These are phyloP conservation scores for Nothophytophthora sp. DNA, from an alignment of 352 stramenopile species.

Conservation along the genomic window DNA sequence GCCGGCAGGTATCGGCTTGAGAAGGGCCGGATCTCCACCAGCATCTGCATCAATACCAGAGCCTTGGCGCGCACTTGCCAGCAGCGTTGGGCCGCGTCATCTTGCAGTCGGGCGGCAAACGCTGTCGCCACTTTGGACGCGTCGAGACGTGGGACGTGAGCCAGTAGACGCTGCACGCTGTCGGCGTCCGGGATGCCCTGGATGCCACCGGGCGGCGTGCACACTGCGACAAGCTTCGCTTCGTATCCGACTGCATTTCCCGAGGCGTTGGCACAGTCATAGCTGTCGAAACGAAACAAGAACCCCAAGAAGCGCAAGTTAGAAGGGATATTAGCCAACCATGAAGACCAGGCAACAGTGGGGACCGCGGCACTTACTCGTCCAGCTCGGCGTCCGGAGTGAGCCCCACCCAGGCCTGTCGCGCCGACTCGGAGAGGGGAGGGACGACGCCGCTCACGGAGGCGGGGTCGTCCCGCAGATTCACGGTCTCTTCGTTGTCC, in stretches of 20 bases:
- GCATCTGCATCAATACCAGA: conserved; percentile 55
- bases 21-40: conserved; percentile 51
- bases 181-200: conserved; percentile 54
- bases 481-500: conserved; percentile 45
- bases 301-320: background rate
- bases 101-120: conserved; percentile 38
- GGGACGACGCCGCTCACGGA: conserved; percentile 37
- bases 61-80: conserved; percentile 63
- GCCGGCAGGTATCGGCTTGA: conserved; percentile 28
- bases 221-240: conserved; percentile 47
- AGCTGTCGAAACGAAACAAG: conserved; percentile 11
- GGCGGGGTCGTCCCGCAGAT: conserved; percentile 33
- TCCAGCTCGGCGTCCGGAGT: conserved; percentile 46
- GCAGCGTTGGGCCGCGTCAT: conserved; percentile 12
- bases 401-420: conserved; percentile 45
- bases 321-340: background rate
- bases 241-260: conserved; percentile 34
- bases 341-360: background rate
- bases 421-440: conserved; percentile 23
- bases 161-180: conserved; percentile 44
- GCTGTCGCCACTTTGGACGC: conserved; percentile 27
- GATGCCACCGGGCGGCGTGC: conserved; percentile 48
- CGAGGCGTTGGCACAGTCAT: conserved; percentile 17
- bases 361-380: conserved; percentile 33
- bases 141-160: conserved; percentile 41